phyloP scores from a whole-genome alignment of 2,329 filamentous ascomycete species.

The Cylindrodendrum hubeiense region DNA sequence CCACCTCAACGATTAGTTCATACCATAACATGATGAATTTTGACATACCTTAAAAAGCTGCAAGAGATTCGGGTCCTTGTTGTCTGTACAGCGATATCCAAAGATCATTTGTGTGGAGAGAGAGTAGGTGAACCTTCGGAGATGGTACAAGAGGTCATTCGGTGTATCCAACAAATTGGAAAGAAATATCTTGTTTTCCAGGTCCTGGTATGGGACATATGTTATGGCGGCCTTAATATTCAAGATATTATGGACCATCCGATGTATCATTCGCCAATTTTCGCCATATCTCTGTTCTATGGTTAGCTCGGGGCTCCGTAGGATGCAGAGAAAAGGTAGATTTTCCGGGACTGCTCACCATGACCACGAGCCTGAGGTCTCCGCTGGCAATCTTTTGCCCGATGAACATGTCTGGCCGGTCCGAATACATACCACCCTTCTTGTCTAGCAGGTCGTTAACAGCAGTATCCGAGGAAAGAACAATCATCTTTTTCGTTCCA shows the following conservation, averaged over 20 bases:
- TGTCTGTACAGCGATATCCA: conserved; percentile 57
- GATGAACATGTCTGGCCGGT: conserved; percentile 22
- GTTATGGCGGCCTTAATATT: conserved; percentile 51
- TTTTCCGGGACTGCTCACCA: conserved; percentile 2
- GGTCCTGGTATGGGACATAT: conserved; percentile 53
- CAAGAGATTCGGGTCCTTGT: conserved; percentile 57
- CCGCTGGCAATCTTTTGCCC: conserved; percentile 21
- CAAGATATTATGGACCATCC: conserved; percentile 53
- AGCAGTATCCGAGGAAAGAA: conserved; percentile 5
- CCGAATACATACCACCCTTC: conserved; percentile 10
- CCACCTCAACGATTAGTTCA: background rate
- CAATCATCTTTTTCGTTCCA: conserved; percentile 16
- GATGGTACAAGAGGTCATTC: conserved; percentile 55
- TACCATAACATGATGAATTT: background rate
- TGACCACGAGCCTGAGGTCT: conserved; percentile 6
- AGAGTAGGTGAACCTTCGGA: conserved; percentile 62
- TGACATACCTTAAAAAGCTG: conserved; percentile 51
- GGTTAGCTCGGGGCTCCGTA: background rate
- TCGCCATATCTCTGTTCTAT: conserved; percentile 8
- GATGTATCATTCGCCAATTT: conserved; percentile 31
- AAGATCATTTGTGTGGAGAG: conserved; percentile 65
- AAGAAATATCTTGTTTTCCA: conserved; percentile 63
- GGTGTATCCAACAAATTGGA: conserved; percentile 51
- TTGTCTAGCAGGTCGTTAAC: conserved; percentile 18
- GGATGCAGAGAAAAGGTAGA: no score